Conservation (phyloP, 2,329 filamentous ascomycete species). For the Cercospora sojina region DNA sequence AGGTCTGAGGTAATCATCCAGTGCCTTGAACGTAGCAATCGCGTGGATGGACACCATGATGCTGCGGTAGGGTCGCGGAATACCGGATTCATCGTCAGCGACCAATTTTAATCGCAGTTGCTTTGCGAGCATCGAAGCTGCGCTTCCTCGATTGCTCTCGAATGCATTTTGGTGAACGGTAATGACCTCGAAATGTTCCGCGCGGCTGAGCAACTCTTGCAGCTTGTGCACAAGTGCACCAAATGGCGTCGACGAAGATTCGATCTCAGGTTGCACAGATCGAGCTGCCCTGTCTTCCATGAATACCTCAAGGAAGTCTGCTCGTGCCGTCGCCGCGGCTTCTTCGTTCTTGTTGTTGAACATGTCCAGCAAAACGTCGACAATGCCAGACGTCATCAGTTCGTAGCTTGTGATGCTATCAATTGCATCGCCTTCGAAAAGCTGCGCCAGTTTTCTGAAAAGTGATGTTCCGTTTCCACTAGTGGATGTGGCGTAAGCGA, state of each 20-base stretch:
- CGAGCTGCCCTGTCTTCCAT: conserved; percentile 70
- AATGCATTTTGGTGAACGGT: conserved; percentile 92
- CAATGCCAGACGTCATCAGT: conserved; percentile 83
- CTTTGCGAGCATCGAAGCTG: conserved; percentile 93
- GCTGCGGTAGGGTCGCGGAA: conserved; percentile 81
- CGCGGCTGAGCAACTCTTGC: conserved; percentile 91
- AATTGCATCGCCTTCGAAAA: conserved; percentile 84
- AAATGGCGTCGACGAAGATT: conserved; percentile 78
- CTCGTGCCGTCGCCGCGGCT: conserved; percentile 62
- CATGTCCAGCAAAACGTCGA: conserved; percentile 76
- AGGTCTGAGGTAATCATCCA: conserved; percentile 93
- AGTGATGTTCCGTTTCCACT: conserved; percentile 42
- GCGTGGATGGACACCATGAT: conserved; percentile 99
- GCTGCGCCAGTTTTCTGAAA: conserved; percentile 73
- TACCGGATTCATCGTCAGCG: conserved; percentile 86
- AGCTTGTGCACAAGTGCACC: conserved; percentile 90
- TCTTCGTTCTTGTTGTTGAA: conserved; percentile 69
- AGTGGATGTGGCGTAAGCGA: conserved; percentile 58
- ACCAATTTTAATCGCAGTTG: conserved; percentile 86
- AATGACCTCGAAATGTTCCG: conserved; percentile 96
- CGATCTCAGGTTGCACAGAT: conserved; percentile 62
- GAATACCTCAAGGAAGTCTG: conserved; percentile 86
- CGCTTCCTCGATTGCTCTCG: conserved; percentile 85
- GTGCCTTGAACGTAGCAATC: conserved; percentile 93
- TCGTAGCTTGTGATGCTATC: conserved; percentile 96